Percentiles rank a stretch among this genome's conserved stretches.
Conservation (phyloP, 305 asterid species). For the Fraxinus albicans region DNA sequence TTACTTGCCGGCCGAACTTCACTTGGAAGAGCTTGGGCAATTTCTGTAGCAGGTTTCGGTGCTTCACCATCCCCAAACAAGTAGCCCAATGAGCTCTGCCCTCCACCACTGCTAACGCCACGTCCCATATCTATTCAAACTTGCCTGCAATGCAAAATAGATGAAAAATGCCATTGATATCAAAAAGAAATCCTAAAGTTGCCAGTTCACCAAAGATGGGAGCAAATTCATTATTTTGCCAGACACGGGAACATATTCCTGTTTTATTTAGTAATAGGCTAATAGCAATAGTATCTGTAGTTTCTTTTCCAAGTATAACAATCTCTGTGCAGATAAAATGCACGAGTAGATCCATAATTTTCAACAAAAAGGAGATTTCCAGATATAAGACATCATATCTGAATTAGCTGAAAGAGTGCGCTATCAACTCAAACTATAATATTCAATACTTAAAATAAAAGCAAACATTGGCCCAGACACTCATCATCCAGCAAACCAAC, state of each 20-base stretch:
- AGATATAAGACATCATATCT: neutral
- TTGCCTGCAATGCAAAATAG: neutral
- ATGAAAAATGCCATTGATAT: neutral
- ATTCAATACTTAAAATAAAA: neutral
- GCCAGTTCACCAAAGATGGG: constrained; percentile 5
- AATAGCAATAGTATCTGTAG: neutral
- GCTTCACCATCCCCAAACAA: constrained; percentile 62
- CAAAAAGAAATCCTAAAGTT: constrained; percentile 5
- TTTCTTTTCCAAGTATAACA: neutral
- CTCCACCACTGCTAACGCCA: constrained; percentile 74
- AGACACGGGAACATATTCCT: neutral
- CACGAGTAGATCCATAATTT: neutral
- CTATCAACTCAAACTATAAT: neutral
- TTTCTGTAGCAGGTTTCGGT: constrained; percentile 44
- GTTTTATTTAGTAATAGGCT: neutral
- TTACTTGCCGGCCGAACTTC: constrained; percentile 35
- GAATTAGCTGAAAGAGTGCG: neutral
- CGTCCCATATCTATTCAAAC: constrained; percentile 50
- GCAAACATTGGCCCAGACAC: neutral
- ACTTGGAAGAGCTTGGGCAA: constrained; percentile 31
- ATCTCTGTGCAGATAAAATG: neutral
- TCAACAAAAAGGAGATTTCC: neutral
- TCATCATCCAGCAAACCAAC: neutral
- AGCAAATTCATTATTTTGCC: neutral
- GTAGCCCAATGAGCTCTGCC: constrained; percentile 71